These are phyloP conservation scores for Spergularia azorica DNA, from an alignment of 179 eudicot species.

Conservation along the genomic window DNA sequence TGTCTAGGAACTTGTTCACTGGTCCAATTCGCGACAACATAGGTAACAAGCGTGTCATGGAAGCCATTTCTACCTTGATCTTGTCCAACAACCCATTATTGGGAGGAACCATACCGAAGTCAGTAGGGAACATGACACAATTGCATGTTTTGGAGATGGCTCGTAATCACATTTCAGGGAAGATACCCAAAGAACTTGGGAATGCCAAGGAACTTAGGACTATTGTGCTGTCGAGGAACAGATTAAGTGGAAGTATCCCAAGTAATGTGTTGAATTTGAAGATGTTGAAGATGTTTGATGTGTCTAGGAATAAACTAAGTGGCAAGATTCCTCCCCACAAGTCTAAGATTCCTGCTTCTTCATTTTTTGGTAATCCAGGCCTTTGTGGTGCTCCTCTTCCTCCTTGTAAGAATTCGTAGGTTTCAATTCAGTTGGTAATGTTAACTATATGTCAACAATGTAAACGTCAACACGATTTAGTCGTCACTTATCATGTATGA, in stretches of 20 bases:
- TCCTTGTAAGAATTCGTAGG: constrained; percentile 27
- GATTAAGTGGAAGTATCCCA: constrained; percentile 56
- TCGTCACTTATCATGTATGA: neutral
- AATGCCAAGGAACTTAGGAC: constrained; percentile 44
- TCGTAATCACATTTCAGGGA: constrained; percentile 42
- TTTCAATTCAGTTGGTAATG: neutral
- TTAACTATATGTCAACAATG: neutral
- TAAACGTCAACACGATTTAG: neutral
- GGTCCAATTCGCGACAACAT: constrained; percentile 48
- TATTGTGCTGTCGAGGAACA: constrained; percentile 46
- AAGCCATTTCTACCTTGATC: constrained; percentile 38
- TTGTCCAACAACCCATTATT: constrained; percentile 54
- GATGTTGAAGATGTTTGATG: constrained; percentile 48
- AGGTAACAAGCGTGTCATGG: constrained; percentile 47
- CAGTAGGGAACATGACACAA: constrained; percentile 50
- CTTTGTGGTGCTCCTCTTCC: constrained; percentile 40
- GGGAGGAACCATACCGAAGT: constrained; percentile 59
- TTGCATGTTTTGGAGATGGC: constrained; percentile 47
- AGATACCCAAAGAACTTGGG: constrained; percentile 51
- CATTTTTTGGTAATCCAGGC: constrained; percentile 32
- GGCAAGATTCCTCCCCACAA: constrained; percentile 60
- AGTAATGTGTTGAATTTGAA: constrained; percentile 43
- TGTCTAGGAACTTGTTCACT: constrained; percentile 52
- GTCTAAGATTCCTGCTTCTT: constrained; percentile 31
- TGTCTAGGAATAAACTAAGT: constrained; percentile 55